These are phyloP conservation scores for Anthracocystis setariae DNA, from an alignment of 1,284 basidiomycete species.

Conservation along the genomic window DNA sequence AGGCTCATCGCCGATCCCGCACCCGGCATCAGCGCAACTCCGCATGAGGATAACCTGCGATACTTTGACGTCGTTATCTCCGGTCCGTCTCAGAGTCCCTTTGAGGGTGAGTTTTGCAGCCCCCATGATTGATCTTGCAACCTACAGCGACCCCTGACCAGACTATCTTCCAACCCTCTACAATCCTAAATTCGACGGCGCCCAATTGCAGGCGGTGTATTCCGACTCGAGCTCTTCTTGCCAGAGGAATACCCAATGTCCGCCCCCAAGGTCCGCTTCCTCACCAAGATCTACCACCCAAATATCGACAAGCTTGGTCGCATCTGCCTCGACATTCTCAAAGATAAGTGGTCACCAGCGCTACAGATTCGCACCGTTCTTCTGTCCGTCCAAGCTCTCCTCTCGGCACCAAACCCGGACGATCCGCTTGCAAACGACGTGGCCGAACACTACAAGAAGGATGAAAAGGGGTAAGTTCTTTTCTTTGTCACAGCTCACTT, in stretches of 20 bases:
- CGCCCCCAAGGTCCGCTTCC: conserved; percentile 96
- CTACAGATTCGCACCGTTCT: conserved; percentile 97
- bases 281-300: conserved; percentile 99
- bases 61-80: conserved; percentile 99
- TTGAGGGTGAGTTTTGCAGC: conserved; percentile 71
- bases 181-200: no score
- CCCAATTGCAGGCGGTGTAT: conserved; percentile 75
- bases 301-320: conserved; percentile 99
- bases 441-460: conserved; percentile 98
- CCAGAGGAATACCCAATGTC: conserved; percentile 99
- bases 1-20: conserved; percentile 93
- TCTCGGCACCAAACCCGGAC: conserved; percentile 96
- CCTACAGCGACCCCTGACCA: background rate
- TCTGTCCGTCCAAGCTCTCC: conserved; percentile 92
- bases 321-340: conserved; percentile 97
- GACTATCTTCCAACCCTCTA: background rate
- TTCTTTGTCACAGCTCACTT: background rate
- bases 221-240: conserved; percentile 94
- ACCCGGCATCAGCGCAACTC: conserved; percentile 89
- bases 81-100: conserved; percentile 92
- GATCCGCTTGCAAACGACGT: conserved; percentile 94
- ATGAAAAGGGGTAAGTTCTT: conserved; percentile 83
- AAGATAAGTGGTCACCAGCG: conserved; percentile 99
- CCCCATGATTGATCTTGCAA: background rate
- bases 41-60: conserved; percentile 96